phyloP scores from a whole-genome alignment of 1,139 yeast species.

The Debaryomyces sp. region DNA sequence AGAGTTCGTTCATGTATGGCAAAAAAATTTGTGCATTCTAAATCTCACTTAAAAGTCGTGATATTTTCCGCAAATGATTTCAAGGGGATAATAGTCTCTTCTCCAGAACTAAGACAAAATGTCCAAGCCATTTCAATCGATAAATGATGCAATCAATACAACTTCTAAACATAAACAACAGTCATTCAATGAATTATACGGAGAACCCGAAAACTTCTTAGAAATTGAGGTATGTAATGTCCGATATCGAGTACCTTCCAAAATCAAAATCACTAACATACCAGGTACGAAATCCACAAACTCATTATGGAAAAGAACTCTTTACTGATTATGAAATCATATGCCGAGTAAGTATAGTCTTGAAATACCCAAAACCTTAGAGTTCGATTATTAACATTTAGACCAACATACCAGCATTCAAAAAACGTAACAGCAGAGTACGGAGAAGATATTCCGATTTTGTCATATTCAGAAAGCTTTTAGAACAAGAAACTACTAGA shows the following conservation, averaged over 20 bases:
- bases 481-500: conserved; percentile 74
- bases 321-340: conserved; percentile 91
- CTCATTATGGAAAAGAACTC: conserved; percentile 75
- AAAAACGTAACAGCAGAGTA: conserved; percentile 64
- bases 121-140: conserved; percentile 51
- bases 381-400: conserved; percentile 18
- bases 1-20: background rate
- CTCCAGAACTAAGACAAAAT: conserved; percentile 15
- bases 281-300: conserved; percentile 68
- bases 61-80: background rate
- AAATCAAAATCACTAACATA: conserved; percentile 7
- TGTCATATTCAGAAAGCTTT: conserved; percentile 72
- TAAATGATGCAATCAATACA: conserved; percentile 46
- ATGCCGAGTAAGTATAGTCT: conserved; percentile 54
- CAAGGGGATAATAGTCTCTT: background rate
- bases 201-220: conserved; percentile 91
- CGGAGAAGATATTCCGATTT: conserved; percentile 91
- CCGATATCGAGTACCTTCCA: background rate
- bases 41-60: background rate
- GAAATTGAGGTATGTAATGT: conserved; percentile 71
- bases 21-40: background rate
- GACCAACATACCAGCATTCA: conserved; percentile 86
- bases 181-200: conserved; percentile 81
- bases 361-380: background rate
- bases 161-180: conserved; percentile 53